Base-by-base conservation (phyloP, 2,329 filamentous ascomycete genomes). In the Coniochaeta sp. region DNA sequence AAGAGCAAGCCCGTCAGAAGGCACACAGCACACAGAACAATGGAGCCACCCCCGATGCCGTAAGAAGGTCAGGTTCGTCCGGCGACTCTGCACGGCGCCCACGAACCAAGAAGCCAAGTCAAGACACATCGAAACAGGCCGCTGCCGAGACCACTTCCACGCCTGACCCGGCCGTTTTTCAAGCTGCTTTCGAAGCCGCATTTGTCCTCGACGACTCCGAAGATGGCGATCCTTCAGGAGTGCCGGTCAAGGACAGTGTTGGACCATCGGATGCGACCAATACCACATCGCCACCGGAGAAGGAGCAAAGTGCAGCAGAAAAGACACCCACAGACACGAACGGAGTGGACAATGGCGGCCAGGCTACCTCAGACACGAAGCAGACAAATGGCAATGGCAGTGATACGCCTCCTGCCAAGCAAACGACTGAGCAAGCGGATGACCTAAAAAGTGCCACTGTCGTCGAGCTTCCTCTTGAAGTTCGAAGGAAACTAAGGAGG, bases 161-260 rank as follows among this genome's bases (percentile, higher is more conserved):
- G 44, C 89, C 90, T 1, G 93, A 97, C 73, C 93, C 93, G 31
- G 87, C 90, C 38, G 89, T 96, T 61, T 96, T 96, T 67, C 91
- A 96, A 71, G 84, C 86, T 0, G 90, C 91, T 50, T 96, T 96
- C 67, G 91, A 96, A 71, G 85, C 86, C 0, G 90, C 91, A 47
- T 96, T 96, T 72, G 86, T 90, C 16, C 88, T 96, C 66, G 93
- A 93, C 60, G 92, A 96, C 63, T 87, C 90, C 69, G 90, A 93
- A 61, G 82, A 84, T 4, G 76, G 82, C 34, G 80, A 73, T 0
- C 89, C 89, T 4, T 86, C 88, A 19, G 76, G 74, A 59, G 75
- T 76, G 50, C 67, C 68, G 24, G 65, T 70, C n/a, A 72, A 71
- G 63, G 17, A 38, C 70, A 6, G 74, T 75, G 11, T 77, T 76